Percentiles rank a stretch among this genome's conserved stretches.
Conservation (phyloP, 352 stramenopile species). For the Saprolegnia parasitica region DNA sequence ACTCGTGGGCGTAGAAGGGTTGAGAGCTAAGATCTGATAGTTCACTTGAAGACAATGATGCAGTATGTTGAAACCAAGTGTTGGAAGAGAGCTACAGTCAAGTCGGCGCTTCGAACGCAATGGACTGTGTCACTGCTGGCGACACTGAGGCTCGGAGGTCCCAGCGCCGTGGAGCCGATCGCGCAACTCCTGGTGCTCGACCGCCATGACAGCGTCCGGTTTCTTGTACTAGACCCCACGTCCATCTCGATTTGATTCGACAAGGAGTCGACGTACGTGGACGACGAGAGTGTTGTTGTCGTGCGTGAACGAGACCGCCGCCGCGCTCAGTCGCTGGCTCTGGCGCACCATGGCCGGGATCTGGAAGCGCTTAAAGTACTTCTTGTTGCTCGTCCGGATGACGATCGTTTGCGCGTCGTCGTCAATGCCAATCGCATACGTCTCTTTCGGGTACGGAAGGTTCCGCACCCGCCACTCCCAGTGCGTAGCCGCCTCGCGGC, state of each 20-base stretch:
- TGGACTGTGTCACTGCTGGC: slow-evolving; percentile 12
- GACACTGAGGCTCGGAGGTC: slow-evolving; percentile 13
- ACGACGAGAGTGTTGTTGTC: slow-evolving; percentile 27
- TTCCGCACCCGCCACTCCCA: slow-evolving; percentile 32
- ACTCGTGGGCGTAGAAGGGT: no score
- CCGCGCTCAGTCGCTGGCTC: background rate
- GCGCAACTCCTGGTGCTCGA: background rate
- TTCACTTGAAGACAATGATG: no score
- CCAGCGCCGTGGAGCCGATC: slow-evolving; percentile 1
- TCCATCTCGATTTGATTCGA: no score
- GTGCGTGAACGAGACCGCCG: slow-evolving; percentile 18
- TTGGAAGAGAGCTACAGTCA: background rate
- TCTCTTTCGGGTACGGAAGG: slow-evolving; percentile 31
- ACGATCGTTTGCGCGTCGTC: slow-evolving; percentile 24
- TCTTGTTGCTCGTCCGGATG: slow-evolving; percentile 31
- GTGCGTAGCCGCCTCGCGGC: slow-evolving; percentile 2
- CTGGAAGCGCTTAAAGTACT: slow-evolving; percentile 31
- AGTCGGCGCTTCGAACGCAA: background rate
- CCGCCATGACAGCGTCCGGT: slow-evolving; percentile 17
- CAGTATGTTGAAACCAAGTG: no score
- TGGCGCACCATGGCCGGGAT: slow-evolving; percentile 25
- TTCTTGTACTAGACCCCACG: slow-evolving; percentile 24
- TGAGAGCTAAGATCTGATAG: no score
- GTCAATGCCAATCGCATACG: slow-evolving; percentile 27
- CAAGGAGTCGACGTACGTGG: slow-evolving; percentile 12